Evolutionary conservation across 2,329 filamentous ascomycete species (phyloP).

Genomic region (Fusarium pininemorale): DNA sequence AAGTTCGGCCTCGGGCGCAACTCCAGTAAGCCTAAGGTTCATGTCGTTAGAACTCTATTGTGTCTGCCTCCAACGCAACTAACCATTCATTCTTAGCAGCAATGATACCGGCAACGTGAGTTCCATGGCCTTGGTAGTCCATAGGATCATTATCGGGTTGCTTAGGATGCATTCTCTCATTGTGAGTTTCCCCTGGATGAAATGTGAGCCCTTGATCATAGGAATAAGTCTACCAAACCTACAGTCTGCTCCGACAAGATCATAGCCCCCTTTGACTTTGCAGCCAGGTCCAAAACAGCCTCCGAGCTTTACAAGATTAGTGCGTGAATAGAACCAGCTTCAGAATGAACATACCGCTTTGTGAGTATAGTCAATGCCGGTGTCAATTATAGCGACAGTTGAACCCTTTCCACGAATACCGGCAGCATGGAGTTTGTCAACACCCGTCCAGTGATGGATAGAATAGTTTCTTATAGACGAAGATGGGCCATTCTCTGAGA

Average conservation of each 20-base stretch:
- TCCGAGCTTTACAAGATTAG: slow-evolving; percentile 44
- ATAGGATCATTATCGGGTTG: slow-evolving; percentile 49
- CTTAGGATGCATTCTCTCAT: slow-evolving; percentile 45
- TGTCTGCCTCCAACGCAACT: background rate
- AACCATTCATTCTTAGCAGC: slow-evolving; percentile 54
- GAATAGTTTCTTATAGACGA: slow-evolving; percentile 43
- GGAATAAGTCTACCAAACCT: slow-evolving; percentile 3
- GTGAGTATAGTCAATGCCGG: slow-evolving; percentile 53
- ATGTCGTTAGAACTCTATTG: background rate
- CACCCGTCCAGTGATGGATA: slow-evolving; percentile 52
- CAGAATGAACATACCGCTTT: slow-evolving; percentile 42
- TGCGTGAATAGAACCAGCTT: background rate
- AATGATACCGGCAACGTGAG: slow-evolving; percentile 59
- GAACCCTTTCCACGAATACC: slow-evolving; percentile 51
- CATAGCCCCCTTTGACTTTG: slow-evolving; percentile 51
- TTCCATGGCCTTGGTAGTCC: slow-evolving; percentile 50
- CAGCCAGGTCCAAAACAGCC: slow-evolving; percentile 52
- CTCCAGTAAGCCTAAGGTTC: slow-evolving; percentile 51
- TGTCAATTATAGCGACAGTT: slow-evolving; percentile 52
- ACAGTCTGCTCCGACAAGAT: slow-evolving; percentile 50
- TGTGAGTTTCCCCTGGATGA: slow-evolving; percentile 43
- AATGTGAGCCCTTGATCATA: slow-evolving; percentile 6
- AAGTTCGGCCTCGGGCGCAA: slow-evolving; percentile 56
- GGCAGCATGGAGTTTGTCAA: slow-evolving; percentile 49
- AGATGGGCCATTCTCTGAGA: slow-evolving; percentile 20